Conservation (phyloP, 2,329 filamentous ascomycete species). For the Fusarium veterinarium region DNA sequence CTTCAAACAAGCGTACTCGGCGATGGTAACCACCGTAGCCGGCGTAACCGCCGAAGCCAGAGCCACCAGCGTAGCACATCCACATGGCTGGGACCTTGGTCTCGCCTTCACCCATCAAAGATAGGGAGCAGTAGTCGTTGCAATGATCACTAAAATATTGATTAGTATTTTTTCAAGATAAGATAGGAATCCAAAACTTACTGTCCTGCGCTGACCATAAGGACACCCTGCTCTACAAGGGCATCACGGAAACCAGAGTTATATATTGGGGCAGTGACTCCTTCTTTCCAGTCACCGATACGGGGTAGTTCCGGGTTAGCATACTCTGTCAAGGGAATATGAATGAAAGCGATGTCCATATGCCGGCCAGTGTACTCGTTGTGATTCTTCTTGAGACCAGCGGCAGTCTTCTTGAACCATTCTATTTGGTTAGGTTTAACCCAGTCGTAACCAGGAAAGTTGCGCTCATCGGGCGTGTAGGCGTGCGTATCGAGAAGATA, state of each 20-base stretch:
- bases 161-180: slow-evolving; percentile 33
- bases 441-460: slow-evolving; percentile 97
- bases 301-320: slow-evolving; percentile 68
- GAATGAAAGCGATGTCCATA: slow-evolving; percentile 96
- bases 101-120: slow-evolving; percentile 54
- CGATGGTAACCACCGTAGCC: slow-evolving; percentile 89
- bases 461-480: slow-evolving; percentile 88
- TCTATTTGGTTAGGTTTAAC: slow-evolving; percentile 92
- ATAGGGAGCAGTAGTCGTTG: slow-evolving; percentile 94
- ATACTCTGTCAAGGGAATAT: slow-evolving; percentile 96
- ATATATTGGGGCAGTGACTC: slow-evolving; percentile 86
- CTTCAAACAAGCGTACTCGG: slow-evolving; percentile 87
- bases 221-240: slow-evolving; percentile 84
- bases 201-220: slow-evolving; percentile 93
- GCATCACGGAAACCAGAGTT: slow-evolving; percentile 96
- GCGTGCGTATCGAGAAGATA: slow-evolving; percentile 95
- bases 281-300: slow-evolving; percentile 79
- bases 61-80: slow-evolving; percentile 98
- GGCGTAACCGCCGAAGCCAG: slow-evolving; percentile 94
- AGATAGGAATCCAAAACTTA: slow-evolving; percentile 58
- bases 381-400: slow-evolving; percentile 79
- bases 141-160: slow-evolving; percentile 76
- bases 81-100: slow-evolving; percentile 77
- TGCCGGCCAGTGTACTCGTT: slow-evolving; percentile 90
- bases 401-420: slow-evolving; percentile 88